Evolutionary conservation across 345 rosid genomes (phyloP), one percentile per base, ranked within the genome.

Genomic region (Geranium brycei): DNA sequence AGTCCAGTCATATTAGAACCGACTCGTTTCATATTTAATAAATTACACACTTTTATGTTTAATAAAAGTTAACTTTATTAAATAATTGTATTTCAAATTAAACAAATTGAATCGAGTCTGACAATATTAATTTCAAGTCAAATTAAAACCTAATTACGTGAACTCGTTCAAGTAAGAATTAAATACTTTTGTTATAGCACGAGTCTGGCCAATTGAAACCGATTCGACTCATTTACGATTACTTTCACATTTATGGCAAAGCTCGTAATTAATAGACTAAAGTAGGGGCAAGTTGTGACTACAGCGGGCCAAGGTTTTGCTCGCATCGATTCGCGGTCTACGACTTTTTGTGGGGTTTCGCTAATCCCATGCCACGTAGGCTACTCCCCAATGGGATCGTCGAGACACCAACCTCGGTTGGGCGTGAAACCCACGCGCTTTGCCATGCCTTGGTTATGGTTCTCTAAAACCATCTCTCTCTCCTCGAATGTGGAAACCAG

Each of bases 401-500:
- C 13, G 53, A 3, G 53, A 2, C 12, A 47, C 3, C 53, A 2
- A 2, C 12, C 13, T 3, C 11, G 53, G 53, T 47, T 47, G 53
- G 53, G 53, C 12, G 53, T 47, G 53, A 47, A 13, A 0, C 13
- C 1, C 14, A 47, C 53, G 53, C 53, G 53, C 53, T 47, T 8
- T 7, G 12, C 3, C 11, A 6, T 8, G 15, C 13, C 3, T 8
- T 47, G 53, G 53, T 8, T 10, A 13, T 6, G 12, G 53, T 47
- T 6, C 3, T 47, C 13, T 8, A 47, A 11, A 47, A 8, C 53
- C 53, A 8, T 47, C 53, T 47, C 41, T 41, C 51, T 47, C 53
- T 47, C 53, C 53, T 60, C 70, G 71, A 73, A 67, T 66, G 65
- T 75, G 76, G 78, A 81, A 78, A 78, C 80, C 85, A 72, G 73